phyloP scores from a whole-genome alignment of 768 basidiomycete species.

The Kwoniella sp. region DNA sequence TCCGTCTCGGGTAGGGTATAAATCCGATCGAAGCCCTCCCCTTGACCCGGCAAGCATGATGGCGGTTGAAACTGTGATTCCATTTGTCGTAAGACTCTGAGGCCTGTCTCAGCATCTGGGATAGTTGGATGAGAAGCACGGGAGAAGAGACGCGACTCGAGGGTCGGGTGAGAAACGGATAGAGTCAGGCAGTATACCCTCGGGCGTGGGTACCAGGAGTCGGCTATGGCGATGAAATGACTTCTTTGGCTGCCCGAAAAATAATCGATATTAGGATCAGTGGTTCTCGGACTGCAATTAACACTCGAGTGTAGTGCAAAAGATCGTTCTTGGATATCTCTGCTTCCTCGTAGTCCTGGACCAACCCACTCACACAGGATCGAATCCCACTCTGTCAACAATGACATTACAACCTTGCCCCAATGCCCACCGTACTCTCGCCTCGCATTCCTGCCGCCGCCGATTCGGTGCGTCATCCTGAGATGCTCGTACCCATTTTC shows the following conservation, averaged over 20 bases:
- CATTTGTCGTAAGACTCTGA: slow-evolving; percentile 49
- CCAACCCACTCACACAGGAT: slow-evolving; percentile 43
- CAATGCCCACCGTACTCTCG: slow-evolving; percentile 34
- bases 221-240: slow-evolving; percentile 49
- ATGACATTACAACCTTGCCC: slow-evolving; percentile 45
- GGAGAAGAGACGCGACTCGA: slow-evolving; percentile 33
- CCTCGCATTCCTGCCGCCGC: slow-evolving; percentile 50
- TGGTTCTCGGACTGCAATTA: too few relatives aligned
- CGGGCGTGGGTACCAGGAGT: slow-evolving; percentile 21
- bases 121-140: slow-evolving; percentile 51
- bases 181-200: slow-evolving; percentile 35
- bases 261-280: not conserved
- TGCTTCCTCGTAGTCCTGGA: not conserved
- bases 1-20: slow-evolving; percentile 28
- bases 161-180: slow-evolving; percentile 26
- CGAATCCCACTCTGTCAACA: slow-evolving; percentile 53
- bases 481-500: slow-evolving; percentile 53
- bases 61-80: slow-evolving; percentile 38
- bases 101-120: slow-evolving; percentile 40
- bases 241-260: slow-evolving; percentile 42
- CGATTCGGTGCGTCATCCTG: slow-evolving; percentile 53
- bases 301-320: too few relatives aligned
- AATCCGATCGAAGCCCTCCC: slow-evolving; percentile 50
- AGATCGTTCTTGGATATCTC: not conserved
- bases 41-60: slow-evolving; percentile 1